phyloP scores from a whole-genome alignment of 1,284 basidiomycete genomes.

The Coniferiporia weirii region DNA sequence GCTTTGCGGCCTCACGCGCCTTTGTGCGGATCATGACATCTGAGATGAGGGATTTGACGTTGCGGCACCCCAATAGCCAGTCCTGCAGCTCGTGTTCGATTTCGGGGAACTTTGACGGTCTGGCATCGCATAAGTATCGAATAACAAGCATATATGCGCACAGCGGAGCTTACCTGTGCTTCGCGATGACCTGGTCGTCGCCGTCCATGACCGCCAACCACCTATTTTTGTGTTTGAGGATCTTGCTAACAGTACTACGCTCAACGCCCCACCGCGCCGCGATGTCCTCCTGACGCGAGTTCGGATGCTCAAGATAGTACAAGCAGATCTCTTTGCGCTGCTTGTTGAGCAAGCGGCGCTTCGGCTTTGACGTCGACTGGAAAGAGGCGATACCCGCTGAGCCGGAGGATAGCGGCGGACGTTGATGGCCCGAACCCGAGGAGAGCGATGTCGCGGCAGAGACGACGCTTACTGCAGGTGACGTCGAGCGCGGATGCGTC shows the following conservation, averaged over 20 bases:
- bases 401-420: slow-evolving; percentile 21
- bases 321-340: slow-evolving; percentile 77
- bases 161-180: slow-evolving; percentile 49
- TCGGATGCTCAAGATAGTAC: slow-evolving; percentile 57
- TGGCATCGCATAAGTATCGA: slow-evolving; percentile 26
- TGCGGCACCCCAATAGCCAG: slow-evolving; percentile 54
- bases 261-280: slow-evolving; percentile 74
- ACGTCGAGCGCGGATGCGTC: slow-evolving; percentile 48
- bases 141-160: slow-evolving; percentile 9
- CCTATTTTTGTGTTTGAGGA: slow-evolving; percentile 76
- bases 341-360: slow-evolving; percentile 67
- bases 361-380: slow-evolving; percentile 44
- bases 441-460: slow-evolving; percentile 50
- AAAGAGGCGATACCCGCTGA: slow-evolving; percentile 15
- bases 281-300: slow-evolving; percentile 76
- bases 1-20: slow-evolving; percentile 63
- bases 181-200: slow-evolving; percentile 51
- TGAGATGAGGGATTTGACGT: slow-evolving; percentile 49
- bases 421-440: slow-evolving; percentile 34
- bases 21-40: slow-evolving; percentile 69
- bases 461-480: slow-evolving; percentile 53
- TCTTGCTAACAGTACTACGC: slow-evolving; percentile 91
- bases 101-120: slow-evolving; percentile 73
- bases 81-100: slow-evolving; percentile 61
- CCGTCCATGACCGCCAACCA: slow-evolving; percentile 70